These are phyloP conservation scores for Nyssa sinensis DNA, from an alignment of 148 eudicot genomes.

Conservation along the genomic window DNA sequence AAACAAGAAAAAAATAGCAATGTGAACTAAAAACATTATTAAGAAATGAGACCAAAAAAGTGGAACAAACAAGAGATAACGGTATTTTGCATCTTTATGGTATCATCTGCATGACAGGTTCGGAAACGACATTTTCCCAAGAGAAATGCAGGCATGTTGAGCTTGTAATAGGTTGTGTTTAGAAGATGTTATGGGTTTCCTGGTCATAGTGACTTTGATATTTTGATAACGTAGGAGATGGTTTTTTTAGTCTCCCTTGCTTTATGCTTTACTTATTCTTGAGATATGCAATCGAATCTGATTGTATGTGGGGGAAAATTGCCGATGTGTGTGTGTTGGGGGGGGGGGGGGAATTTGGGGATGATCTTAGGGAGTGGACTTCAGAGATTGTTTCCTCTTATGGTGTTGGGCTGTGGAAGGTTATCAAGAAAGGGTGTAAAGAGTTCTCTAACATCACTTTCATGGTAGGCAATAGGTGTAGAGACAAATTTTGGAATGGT, in stretches of 20 bases:
- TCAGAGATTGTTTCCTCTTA: too few species aligned
- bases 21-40: neutral
- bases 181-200: neutral
- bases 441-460: too few species aligned
- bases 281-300: too few species aligned
- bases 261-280: neutral
- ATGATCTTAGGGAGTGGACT: too few species aligned
- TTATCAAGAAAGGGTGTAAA: too few species aligned
- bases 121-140: neutral
- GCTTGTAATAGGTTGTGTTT: neutral
- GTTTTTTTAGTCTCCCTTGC: conserved; percentile 1
- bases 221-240: neutral
- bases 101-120: neutral
- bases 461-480: too few species aligned
- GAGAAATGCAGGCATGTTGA: neutral
- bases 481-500: too few species aligned
- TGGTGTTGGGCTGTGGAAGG: too few species aligned
- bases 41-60: neutral
- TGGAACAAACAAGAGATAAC: neutral
- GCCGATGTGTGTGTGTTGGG: too few species aligned
- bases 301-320: too few species aligned
- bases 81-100: neutral
- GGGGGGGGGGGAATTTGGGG: too few species aligned
- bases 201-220: neutral
- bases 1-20: conserved; percentile 11